Evolutionary conservation across 805 yeast species (phyloP).

Genomic region (Lipomyces yamadae): DNA sequence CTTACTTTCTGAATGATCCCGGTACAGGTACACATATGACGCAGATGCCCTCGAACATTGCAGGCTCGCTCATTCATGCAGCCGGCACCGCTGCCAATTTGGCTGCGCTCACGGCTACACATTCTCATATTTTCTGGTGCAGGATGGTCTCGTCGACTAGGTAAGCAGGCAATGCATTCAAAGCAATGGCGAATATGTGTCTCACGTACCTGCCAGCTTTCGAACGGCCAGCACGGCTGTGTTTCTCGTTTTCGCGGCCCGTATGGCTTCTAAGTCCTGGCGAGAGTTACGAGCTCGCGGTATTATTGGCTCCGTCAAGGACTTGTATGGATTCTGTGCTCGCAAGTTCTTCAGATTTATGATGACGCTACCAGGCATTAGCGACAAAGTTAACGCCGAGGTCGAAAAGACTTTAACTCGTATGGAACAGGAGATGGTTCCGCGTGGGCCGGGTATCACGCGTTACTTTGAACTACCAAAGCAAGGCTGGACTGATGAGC

Average conservation of each 20-base stretch:
- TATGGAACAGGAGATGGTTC: slow-evolving; percentile 64
- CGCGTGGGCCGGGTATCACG: slow-evolving; percentile 51
- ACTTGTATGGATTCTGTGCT: slow-evolving; percentile 15
- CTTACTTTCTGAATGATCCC: neutral
- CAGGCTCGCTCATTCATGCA: neutral
- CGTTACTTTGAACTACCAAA: slow-evolving; percentile 56
- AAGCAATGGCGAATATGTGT: neutral
- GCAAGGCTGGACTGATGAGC: slow-evolving; percentile 57
- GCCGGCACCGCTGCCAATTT: neutral
- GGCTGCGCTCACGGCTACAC: neutral
- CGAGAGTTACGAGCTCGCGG: slow-evolving; percentile 42
- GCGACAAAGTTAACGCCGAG: slow-evolving; percentile 63
- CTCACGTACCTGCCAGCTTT: neutral
- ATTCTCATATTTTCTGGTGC: neutral
- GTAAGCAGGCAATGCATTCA: neutral
- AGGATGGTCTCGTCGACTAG: neutral
- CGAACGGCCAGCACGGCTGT: slow-evolving; percentile 20
- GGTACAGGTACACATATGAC: neutral
- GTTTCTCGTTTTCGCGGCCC: slow-evolving; percentile 18
- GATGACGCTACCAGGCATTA: slow-evolving; percentile 57
- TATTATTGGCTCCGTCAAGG: slow-evolving; percentile 19
- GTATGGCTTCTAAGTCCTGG: slow-evolving; percentile 16
- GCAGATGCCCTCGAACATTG: neutral
- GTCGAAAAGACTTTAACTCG: slow-evolving; percentile 53
- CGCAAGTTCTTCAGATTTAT: slow-evolving; percentile 39